Percentiles rank a stretch among this genome's conserved stretches.
These are phyloP conservation scores for Penicillium sp. DNA, from an alignment of 2,329 filamentous ascomycete species.

Conservation along the genomic window DNA sequence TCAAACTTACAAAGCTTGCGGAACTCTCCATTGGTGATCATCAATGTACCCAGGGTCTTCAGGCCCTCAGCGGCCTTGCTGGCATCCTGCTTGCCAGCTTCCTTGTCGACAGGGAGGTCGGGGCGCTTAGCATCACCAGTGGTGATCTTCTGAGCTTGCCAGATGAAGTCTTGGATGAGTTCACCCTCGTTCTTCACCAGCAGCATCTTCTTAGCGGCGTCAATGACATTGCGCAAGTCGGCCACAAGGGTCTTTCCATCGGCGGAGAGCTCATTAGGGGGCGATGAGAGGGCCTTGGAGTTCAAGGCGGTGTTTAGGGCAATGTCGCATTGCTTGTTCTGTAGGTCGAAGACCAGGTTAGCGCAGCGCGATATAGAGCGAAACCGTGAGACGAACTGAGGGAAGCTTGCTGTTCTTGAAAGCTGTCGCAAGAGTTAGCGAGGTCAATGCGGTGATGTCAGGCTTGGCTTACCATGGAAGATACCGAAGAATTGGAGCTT, in stretches of 20 bases:
- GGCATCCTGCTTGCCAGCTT: constrained; percentile 77
- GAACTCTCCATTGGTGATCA: constrained; percentile 96
- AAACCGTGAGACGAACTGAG: constrained; percentile 61
- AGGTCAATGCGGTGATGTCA: neutral
- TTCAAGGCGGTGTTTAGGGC: constrained; percentile 85
- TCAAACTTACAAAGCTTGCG: constrained; percentile 73
- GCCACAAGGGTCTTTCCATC: constrained; percentile 79
- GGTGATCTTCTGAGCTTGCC: constrained; percentile 79
- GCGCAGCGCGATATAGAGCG: neutral
- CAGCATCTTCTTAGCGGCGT: constrained; percentile 79
- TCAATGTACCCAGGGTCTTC: constrained; percentile 80
- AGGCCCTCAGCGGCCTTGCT: constrained; percentile 82
- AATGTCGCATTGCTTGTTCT: constrained; percentile 95
- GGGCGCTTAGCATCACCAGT: constrained; percentile 63
- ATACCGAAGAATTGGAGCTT: constrained; percentile 97
- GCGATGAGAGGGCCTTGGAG: constrained; percentile 68
- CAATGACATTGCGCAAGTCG: constrained; percentile 77
- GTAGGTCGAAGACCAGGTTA: constrained; percentile 10
- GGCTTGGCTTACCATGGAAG: constrained; percentile 55
- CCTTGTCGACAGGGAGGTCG: constrained; percentile 70
- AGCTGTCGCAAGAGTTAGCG: constrained; percentile 51
- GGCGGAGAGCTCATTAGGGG: constrained; percentile 73
- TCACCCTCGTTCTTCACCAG: constrained; percentile 95
- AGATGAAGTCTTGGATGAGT: constrained; percentile 94
- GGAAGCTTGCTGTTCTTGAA: constrained; percentile 89